Conservation (phyloP, 2,329 filamentous ascomycete genomes). For the Ophiostoma montium region DNA sequence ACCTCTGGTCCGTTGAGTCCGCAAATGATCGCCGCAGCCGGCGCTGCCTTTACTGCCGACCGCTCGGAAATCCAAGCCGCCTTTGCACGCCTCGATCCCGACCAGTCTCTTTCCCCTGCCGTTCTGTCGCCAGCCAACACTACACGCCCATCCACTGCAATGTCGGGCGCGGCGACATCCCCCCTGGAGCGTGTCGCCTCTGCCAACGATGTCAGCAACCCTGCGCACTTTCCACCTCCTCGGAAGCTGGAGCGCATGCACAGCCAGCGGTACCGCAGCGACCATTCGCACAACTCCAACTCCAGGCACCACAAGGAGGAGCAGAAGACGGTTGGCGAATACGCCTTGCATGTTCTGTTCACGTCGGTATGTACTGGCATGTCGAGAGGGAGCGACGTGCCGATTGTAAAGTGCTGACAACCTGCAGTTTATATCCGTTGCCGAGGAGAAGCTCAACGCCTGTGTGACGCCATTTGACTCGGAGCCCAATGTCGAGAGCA, state of each 20-base stretch:
- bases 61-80: conserved; percentile 33
- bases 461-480: conserved; percentile 70
- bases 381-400: not conserved
- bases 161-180: conserved; percentile 33
- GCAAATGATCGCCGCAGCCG: conserved; percentile 63
- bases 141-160: conserved; percentile 31
- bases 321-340: conserved; percentile 82
- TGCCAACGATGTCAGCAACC: conserved; percentile 15
- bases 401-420: not conserved
- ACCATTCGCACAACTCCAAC: conserved; percentile 60
- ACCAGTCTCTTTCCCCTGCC: conserved; percentile 21
- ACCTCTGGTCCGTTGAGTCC: conserved; percentile 77
- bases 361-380: conserved; percentile 51
- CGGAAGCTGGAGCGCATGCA: conserved; percentile 47
- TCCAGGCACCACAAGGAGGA: conserved; percentile 61
- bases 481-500: conserved; percentile 71
- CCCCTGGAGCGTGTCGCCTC: conserved; percentile 24
- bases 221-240: conserved; percentile 29
- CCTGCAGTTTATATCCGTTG: conserved; percentile 67
- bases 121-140: conserved; percentile 2
- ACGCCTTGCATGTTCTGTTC: conserved; percentile 90
- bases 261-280: conserved; percentile 51
- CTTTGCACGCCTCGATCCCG: conserved; percentile 31
- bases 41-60: conserved; percentile 37
- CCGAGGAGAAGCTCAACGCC: conserved; percentile 89